Conservation (phyloP, 495 filamentous ascomycete species). For the Penicillium daleae region DNA sequence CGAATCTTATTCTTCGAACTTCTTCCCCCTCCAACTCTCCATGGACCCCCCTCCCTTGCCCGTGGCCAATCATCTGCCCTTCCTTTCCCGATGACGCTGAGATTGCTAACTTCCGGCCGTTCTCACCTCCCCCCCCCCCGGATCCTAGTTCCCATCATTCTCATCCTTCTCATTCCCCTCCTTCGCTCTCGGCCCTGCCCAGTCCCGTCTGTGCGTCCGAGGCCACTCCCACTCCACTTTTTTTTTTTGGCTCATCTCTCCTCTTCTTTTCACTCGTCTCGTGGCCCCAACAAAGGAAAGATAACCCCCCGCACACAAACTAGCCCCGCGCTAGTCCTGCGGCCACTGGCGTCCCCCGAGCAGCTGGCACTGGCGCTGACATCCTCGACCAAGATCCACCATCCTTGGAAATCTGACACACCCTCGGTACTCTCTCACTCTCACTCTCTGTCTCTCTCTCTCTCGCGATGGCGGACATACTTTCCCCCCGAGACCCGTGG, state of each 20-base stretch:
- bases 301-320: background rate
- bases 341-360: background rate
- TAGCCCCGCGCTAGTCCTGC: slow-evolving; percentile 1
- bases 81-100: slow-evolving; percentile 28
- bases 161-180: too few relatives aligned
- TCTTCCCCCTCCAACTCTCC: slow-evolving; percentile 9
- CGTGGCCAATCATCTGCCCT: slow-evolving; percentile 17
- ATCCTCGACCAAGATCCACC: background rate
- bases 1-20: background rate
- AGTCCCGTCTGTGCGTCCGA: slow-evolving; percentile 23
- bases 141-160: slow-evolving; percentile 10
- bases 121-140: background rate
- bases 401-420: background rate
- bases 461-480: background rate
- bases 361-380: background rate
- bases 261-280: slow-evolving; percentile 8
- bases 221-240: background rate
- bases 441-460: too few relatives aligned
- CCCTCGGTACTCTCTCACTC: background rate
- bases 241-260: background rate
- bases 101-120: slow-evolving; percentile 18
- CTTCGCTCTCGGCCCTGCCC: slow-evolving; percentile 23
- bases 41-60: background rate
- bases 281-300: slow-evolving; percentile 5
- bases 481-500: slow-evolving; percentile 3